phyloP scores from a whole-genome alignment of 768 basidiomycete species.

The Daedalea quercina region DNA sequence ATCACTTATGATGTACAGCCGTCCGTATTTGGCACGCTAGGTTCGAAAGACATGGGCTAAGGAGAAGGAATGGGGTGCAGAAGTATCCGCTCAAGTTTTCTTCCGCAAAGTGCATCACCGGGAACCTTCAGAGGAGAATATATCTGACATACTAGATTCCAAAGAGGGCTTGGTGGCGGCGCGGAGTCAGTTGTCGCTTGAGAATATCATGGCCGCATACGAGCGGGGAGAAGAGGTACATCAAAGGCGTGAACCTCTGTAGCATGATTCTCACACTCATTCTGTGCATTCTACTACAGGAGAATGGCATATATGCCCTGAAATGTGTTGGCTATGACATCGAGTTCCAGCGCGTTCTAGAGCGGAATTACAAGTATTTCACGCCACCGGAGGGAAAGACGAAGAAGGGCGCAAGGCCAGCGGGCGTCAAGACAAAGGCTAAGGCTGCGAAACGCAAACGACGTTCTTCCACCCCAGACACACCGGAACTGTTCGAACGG shows the following conservation, averaged over 20 bases:
- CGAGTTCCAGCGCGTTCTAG: slow-evolving; percentile 2
- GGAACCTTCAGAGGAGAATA: slow-evolving; percentile 6
- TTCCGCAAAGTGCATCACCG: background rate
- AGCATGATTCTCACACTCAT: too few relatives aligned
- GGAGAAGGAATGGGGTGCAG: slow-evolving; percentile 3
- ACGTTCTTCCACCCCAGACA: background rate
- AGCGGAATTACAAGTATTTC: background rate
- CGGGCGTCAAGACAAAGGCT: background rate
- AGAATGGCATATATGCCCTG: slow-evolving; percentile 4
- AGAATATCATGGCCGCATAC: slow-evolving; percentile 2
- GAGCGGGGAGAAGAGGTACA: slow-evolving; percentile 1
- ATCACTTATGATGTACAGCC: too few relatives aligned
- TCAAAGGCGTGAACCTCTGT: background rate
- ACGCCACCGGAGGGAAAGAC: too few relatives aligned
- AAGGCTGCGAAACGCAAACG: background rate
- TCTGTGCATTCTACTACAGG: background rate
- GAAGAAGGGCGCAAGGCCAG: too few relatives aligned
- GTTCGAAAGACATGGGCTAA: slow-evolving; percentile 2
- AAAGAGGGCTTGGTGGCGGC: background rate
- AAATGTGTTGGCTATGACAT: slow-evolving; percentile 9
- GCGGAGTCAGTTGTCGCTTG: background rate
- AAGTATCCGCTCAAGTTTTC: slow-evolving; percentile 1
- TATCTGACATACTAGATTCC: background rate
- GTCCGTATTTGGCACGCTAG: background rate
- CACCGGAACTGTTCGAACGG: slow-evolving; percentile 1